Base-by-base conservation (phyloP, 768 basidiomycete genomes). In the Lentinula sp. region DNA sequence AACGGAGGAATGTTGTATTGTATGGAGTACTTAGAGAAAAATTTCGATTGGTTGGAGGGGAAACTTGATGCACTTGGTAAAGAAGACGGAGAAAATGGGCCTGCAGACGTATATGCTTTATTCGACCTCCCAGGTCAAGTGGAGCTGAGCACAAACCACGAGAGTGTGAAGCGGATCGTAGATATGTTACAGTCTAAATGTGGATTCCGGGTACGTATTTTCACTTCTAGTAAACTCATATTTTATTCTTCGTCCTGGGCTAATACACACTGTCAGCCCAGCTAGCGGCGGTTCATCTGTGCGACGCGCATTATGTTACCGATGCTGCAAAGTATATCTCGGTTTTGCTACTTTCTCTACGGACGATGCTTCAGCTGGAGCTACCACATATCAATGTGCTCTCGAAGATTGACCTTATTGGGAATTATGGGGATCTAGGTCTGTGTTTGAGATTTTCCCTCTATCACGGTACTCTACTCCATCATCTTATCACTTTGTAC, bases 61-160 rank as follows among this genome's bases (percentile, higher is more conserved):
- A 76, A 82, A 41, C 71, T 95, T 66, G 77, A 75, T 57, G 85
- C 82, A 67, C 76, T 90, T 20, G 88, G 85, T 16, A 76, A 78
- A 32, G 54, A 43, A 43, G 54, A 43, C 9, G 41, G 16, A 23
- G 50, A 51, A 35, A 12, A 16, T 9, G 20, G n/a, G 10, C 4
- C 28, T 15, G 51, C 32, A 12, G 90, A 92, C 64, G 85, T 86
- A 23, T 98, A 96, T 73, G 83, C 98, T 42, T 78, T 99, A 39
- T 97, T 99, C 72, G 97, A 99, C 72, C 82, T 97, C 4, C 95
- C 97, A 0, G 97, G 97, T 0, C 97, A 99, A 76, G 97, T 98
- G 56, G 97, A 99, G 73, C 77, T 99, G 51, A 94, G 91, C 73
- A 99, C 97, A 56, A 97, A 96, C 70, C 96, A 98, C 71, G 86